Conservation (phyloP, 192 early-diverging fungal genomes). For the Coemansia sp. region DNA sequence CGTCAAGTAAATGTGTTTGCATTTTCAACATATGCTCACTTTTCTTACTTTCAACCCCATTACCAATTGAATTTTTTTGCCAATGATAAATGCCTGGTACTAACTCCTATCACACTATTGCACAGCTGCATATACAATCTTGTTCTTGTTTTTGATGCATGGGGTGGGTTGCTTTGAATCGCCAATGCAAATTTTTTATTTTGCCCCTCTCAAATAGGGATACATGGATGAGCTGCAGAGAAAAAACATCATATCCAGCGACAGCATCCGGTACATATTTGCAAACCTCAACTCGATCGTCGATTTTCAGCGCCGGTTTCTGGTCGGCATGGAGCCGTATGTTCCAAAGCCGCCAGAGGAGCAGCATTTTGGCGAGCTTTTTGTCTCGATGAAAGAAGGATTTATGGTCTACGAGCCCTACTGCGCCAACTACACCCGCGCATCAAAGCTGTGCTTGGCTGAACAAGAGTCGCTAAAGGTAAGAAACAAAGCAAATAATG, state of each 20-base stretch:
- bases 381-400: slow-evolving; percentile 74
- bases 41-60: background rate
- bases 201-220: slow-evolving; percentile 41
- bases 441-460: slow-evolving; percentile 65
- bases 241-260: slow-evolving; percentile 72
- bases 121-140: background rate
- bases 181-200: slow-evolving; percentile 2
- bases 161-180: too few relatives aligned
- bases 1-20: background rate
- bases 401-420: slow-evolving; percentile 89
- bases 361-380: slow-evolving; percentile 85
- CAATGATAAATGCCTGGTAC: background rate
- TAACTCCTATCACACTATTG: background rate
- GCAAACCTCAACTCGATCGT: slow-evolving; percentile 90
- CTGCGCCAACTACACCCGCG: slow-evolving; percentile 85
- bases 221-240: slow-evolving; percentile 70
- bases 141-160: too few relatives aligned
- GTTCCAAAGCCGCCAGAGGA: slow-evolving; percentile 67
- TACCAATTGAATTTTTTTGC: background rate
- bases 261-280: slow-evolving; percentile 80
- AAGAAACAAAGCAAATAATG: slow-evolving; percentile 6
- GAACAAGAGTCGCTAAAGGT: slow-evolving; percentile 64
- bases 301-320: slow-evolving; percentile 93
- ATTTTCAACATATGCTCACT: too few relatives aligned
- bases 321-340: slow-evolving; percentile 84